Evolutionary conservation across 345 rosid genomes (phyloP).

Genomic region (Gossypium longicalyx): DNA sequence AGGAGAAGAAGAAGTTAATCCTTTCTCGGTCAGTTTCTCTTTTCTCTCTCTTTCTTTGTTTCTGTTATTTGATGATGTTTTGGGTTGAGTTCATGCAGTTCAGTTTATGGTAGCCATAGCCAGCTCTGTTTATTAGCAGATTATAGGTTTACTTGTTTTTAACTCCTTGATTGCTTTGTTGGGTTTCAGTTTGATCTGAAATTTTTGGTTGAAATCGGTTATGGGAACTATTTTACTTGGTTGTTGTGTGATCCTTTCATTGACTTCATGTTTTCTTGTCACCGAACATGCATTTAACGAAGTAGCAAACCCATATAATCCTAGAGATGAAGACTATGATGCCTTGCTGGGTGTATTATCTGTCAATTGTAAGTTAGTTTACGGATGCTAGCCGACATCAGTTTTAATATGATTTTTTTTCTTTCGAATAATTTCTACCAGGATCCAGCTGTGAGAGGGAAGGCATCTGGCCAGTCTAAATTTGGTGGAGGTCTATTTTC

Average conservation of each 20-base stretch:
- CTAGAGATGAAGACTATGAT: no score
- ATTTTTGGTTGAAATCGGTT: constrained; percentile 1
- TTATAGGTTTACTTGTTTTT: not conserved
- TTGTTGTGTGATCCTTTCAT: not conserved
- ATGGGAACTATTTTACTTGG: not conserved
- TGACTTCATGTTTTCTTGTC: not conserved
- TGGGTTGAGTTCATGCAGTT: not conserved
- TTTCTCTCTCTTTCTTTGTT: not conserved
- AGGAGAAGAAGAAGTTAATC: constrained; percentile 69
- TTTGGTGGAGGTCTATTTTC: constrained; percentile 51
- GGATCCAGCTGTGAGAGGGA: constrained; percentile 50
- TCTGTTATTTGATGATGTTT: not conserved
- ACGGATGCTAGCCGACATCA: not conserved
- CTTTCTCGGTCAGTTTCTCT: constrained; percentile 67
- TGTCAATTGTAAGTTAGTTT: no score
- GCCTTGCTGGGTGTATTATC: no score
- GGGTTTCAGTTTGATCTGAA: not conserved
- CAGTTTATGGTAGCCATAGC: constrained; percentile 7
- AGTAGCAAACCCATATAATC: not conserved
- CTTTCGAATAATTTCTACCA: constrained; percentile 15
- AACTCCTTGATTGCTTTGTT: not conserved
- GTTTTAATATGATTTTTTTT: not conserved
- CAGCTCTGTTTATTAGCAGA: not conserved
- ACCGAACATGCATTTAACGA: not conserved
- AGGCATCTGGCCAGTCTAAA: constrained; percentile 38